Evolutionary conservation across 2,329 filamentous ascomycete genomes (phyloP), one percentile per base, ranked within the genome.

Genomic region (Tolypocladium ophioglossoides): DNA sequence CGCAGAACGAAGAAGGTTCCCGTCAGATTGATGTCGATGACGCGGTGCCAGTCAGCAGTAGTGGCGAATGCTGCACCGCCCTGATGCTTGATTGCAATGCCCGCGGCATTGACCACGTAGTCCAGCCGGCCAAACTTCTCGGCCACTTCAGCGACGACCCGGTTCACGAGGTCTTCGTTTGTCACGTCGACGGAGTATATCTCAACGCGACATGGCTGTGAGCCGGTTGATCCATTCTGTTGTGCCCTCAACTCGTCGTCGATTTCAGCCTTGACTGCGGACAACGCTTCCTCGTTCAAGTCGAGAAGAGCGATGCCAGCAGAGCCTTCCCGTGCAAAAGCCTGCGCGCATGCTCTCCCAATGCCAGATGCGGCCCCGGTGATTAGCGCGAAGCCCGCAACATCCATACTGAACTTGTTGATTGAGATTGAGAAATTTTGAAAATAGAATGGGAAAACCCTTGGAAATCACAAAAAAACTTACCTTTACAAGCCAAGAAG

Each of bases 1-100:
- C 68, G 63, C 0, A 75, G 58, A 2, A 75, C 64, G 54, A 68
- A 72, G 55, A 76, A 74, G 2, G 69, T 70, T 0, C 73, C 73
- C 3, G 65, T 71, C 1, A 77, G 57, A 49, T 77, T 76, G 52
- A 75, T 63, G 50, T 72, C 68, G 7, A 76, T 51, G 2, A 74
- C 65, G 0, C 67, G 64, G 2, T 72, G 62, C 70, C 70, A 76
- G 50, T 74, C 71, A 0, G 59, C 55, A 0, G 68, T 70, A 18
- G 65, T 59, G 0, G 66, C 66, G 50, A 68, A 69, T 0, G 70
- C 67, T 1, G 65, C 68, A 8, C 70, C 71, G 2, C 68, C 69
- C 30, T 64, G 58, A 41, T 71, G 68, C 53, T 70, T 71, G 52
- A 70, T 63, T 0, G 66, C 66, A 8, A 74, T 65, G 11, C 72